Evolutionary conservation across 192 early-diverging fungal genomes (phyloP), one percentile per base, ranked within the genome.

Genomic region (Phycomyces nitens): DNA sequence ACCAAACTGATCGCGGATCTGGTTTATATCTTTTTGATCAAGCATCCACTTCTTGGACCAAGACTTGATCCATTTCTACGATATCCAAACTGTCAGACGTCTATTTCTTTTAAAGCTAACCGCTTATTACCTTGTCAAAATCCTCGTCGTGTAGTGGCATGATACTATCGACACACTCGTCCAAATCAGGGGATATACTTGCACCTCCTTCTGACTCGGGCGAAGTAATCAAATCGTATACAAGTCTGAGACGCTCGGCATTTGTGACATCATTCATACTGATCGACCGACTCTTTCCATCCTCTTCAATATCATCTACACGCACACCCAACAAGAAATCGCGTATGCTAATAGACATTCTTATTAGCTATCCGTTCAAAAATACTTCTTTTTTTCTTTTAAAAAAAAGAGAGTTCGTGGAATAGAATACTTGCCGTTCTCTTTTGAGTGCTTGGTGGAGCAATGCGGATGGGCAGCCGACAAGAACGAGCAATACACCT

Each of bases 11-110:
- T 88, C 82, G 56, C 89, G 81, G 60, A 97, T 85, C 34, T 70
- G 71, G n/a, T 75, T 62, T n/a, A 97, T 60, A 68, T 95, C 94
- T 3, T 80, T 60, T 5, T 86, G 70, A 60, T 80, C 73, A 39
- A 97, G 84, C 20, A 89, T 58, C 89, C 87, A 93, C 67, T 93
- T 91, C 62, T 81, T 78, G 6, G 86, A 79, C 94, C 94, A 95
- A 34, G 85, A 71, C 58, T 83, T 77, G 41, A 95, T 77, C 95
- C 95, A 97, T 29, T 80, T 60, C 81, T 86, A 67, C 23, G 34
- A 24, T 29, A 54, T 26, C 22, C 49, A 50, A 7, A 7, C 29
- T 34, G 29, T 34, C 29, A 34, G 7, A 34, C 29, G 12, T 47
- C 2, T 11, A 47, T 6, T 47, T 47, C 3, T 11, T 47, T 11